phyloP scores from a whole-genome alignment of 331 rosid genomes.

The Erythrophleum ivorense region DNA sequence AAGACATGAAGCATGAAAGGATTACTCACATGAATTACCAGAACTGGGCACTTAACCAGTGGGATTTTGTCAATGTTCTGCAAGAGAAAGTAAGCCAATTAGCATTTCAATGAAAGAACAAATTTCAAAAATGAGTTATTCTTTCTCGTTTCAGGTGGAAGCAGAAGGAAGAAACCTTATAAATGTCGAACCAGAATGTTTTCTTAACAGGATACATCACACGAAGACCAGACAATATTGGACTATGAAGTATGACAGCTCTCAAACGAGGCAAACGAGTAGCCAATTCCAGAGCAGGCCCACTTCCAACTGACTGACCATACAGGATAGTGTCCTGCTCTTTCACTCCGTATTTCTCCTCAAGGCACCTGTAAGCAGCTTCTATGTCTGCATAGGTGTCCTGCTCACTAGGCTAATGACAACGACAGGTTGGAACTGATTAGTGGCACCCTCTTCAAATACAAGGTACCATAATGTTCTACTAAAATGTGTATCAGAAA shows the following conservation, averaged over 20 bases:
- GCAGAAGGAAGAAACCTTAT: constrained; percentile 50
- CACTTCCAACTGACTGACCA: constrained; percentile 79
- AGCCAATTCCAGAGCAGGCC: constrained; percentile 69
- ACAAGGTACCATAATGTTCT: neutral
- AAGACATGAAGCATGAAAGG: neutral
- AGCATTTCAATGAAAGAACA: neutral
- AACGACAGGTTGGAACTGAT: constrained; percentile 21
- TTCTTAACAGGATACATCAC: constrained; percentile 70
- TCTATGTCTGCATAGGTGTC: constrained; percentile 82
- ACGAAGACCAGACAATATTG: constrained; percentile 70
- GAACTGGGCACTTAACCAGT: constrained; percentile 60
- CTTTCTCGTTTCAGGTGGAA: neutral
- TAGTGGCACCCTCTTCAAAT: constrained; percentile 24
- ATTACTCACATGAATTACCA: constrained; percentile 69
- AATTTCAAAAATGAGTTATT: neutral
- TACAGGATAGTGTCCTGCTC: constrained; percentile 63
- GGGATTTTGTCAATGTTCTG: constrained; percentile 75
- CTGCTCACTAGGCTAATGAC: constrained; percentile 69
- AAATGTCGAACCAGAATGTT: constrained; percentile 79
- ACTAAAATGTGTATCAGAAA: neutral
- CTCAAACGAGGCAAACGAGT: constrained; percentile 55
- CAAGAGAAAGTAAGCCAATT: constrained; percentile 33
- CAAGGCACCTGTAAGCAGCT: constrained; percentile 63
- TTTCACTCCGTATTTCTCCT: constrained; percentile 64
- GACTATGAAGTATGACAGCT: constrained; percentile 70